These are phyloP conservation scores for Xylogone sp. DNA, from an alignment of 2,329 filamentous ascomycete species.

Conservation along the genomic window DNA sequence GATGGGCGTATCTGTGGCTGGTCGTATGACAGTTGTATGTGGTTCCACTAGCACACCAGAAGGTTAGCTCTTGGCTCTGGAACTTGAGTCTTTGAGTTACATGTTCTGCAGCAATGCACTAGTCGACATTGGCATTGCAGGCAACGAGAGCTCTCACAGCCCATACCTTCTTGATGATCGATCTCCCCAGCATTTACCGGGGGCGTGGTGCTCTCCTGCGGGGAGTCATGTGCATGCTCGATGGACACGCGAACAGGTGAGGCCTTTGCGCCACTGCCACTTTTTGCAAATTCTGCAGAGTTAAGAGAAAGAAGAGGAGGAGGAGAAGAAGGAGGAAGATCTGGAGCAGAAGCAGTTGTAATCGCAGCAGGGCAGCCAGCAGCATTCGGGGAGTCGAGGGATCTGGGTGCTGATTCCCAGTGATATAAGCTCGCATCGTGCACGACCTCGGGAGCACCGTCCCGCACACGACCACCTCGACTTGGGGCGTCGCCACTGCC, in stretches of 20 bases:
- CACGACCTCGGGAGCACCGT: not conserved
- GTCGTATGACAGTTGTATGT: not conserved
- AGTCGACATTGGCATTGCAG: not conserved
- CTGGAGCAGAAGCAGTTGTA: not conserved
- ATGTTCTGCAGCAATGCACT: not conserved
- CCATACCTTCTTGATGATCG: not conserved
- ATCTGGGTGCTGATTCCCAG: not conserved
- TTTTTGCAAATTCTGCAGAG: not conserved
- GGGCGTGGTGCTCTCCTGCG: not conserved
- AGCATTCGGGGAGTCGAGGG: not conserved
- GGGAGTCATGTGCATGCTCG: not conserved
- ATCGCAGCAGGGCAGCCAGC: slow-evolving; percentile 3
- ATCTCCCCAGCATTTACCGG: not conserved
- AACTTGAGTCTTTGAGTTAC: not conserved
- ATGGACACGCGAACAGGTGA: not conserved
- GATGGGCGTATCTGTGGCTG: not conserved
- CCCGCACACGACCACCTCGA: not conserved
- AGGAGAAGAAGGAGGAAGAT: not conserved
- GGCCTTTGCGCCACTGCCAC: not conserved
- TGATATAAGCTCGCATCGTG: not conserved
- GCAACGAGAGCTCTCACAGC: not conserved
- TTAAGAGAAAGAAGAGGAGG: not conserved
- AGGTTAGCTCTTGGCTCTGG: not conserved
- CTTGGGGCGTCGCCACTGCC: slow-evolving; percentile 3
- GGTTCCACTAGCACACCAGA: not conserved